Conservation (phyloP, 2,329 filamentous ascomycete species). For the Cadophora gregata region DNA sequence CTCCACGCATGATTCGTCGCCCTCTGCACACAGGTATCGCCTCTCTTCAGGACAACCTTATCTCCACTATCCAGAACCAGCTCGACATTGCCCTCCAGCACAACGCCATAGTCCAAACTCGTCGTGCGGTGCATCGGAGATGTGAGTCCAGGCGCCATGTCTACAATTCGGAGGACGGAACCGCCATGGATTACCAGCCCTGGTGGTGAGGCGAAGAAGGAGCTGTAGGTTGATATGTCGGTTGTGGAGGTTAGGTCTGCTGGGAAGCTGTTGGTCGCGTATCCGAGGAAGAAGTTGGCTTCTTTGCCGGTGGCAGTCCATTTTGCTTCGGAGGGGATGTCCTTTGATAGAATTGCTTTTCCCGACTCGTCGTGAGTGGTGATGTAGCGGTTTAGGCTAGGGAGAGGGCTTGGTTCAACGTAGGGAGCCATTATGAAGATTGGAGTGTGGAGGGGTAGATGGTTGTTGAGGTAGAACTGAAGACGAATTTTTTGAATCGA, state of each 20-base stretch:
- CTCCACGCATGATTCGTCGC: conserved; percentile 54
- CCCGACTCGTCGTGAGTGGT: conserved; percentile 33
- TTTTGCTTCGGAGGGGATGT: conserved; percentile 22
- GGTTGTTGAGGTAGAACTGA: too few relatives aligned
- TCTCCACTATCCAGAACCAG: conserved; percentile 50
- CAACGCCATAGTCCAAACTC: conserved; percentile 50
- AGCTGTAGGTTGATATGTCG: conserved; percentile 32
- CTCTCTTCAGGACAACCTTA: conserved; percentile 47
- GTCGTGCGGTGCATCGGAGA: conserved; percentile 51
- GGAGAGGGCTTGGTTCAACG: conserved; percentile 26
- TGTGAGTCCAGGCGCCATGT: conserved; percentile 32
- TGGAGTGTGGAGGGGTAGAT: too few relatives aligned
- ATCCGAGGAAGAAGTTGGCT: conserved; percentile 39
- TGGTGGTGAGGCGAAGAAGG: conserved; percentile 32
- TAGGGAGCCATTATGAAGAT: conserved; percentile 4
- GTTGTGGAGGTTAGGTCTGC: conserved; percentile 23
- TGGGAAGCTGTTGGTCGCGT: conserved; percentile 35
- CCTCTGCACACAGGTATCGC: conserved; percentile 52
- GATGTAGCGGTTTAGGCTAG: conserved; percentile 35
- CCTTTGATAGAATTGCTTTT: conserved; percentile 33
- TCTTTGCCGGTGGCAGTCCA: conserved; percentile 30
- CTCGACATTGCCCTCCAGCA: conserved; percentile 50
- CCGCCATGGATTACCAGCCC: conserved; percentile 32
- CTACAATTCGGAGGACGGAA: conserved; percentile 38
- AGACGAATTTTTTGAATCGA: too few relatives aligned